Evolutionary conservation across 2,329 filamentous ascomycete species (phyloP).

Genomic region (Exophiala dermatitidis): DNA sequence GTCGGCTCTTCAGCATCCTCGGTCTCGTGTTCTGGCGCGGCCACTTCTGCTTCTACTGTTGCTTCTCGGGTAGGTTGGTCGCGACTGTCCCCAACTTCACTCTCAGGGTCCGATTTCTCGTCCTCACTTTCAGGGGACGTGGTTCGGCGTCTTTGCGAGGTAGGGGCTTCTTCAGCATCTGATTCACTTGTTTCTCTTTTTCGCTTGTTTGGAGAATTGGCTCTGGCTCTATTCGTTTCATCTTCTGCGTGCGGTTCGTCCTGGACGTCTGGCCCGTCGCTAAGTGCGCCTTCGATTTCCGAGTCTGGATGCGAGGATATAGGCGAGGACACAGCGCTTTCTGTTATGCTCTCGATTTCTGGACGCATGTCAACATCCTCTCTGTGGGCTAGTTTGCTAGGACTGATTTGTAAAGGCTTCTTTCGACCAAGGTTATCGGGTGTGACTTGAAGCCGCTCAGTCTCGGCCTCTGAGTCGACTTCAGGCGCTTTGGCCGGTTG

Average conservation of each 20-base stretch:
- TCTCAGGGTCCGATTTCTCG: slow-evolving; percentile 29
- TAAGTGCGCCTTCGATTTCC: slow-evolving; percentile 20
- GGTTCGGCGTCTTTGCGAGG: slow-evolving; percentile 34
- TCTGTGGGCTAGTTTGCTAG: slow-evolving; percentile 64
- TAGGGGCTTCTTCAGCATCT: slow-evolving; percentile 24
- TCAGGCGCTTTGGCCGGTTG: slow-evolving; percentile 44
- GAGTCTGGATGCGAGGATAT: slow-evolving; percentile 24
- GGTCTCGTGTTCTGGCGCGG: slow-evolving; percentile 30
- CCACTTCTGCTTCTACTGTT: slow-evolving; percentile 30
- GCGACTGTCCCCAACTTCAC: slow-evolving; percentile 25
- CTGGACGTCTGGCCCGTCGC: slow-evolving; percentile 22
- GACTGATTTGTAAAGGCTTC: slow-evolving; percentile 59
- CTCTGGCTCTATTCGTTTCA: background rate
- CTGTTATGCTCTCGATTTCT: slow-evolving; percentile 34
- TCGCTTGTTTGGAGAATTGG: slow-evolving; percentile 31
- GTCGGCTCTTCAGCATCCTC: slow-evolving; percentile 47
- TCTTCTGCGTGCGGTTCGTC: slow-evolving; percentile 22
- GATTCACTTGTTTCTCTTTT: slow-evolving; percentile 28
- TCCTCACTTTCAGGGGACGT: slow-evolving; percentile 32
- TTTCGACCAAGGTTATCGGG: slow-evolving; percentile 56
- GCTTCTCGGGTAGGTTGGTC: slow-evolving; percentile 29
- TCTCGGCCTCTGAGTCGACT: slow-evolving; percentile 79
- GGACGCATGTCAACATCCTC: slow-evolving; percentile 24
- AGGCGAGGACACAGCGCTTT: slow-evolving; percentile 28
- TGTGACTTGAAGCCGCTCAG: slow-evolving; percentile 85